Evolutionary conservation across 2,329 filamentous ascomycete genomes (phyloP), one percentile per base, ranked within the genome.

Genomic region (Cytospora mali): DNA sequence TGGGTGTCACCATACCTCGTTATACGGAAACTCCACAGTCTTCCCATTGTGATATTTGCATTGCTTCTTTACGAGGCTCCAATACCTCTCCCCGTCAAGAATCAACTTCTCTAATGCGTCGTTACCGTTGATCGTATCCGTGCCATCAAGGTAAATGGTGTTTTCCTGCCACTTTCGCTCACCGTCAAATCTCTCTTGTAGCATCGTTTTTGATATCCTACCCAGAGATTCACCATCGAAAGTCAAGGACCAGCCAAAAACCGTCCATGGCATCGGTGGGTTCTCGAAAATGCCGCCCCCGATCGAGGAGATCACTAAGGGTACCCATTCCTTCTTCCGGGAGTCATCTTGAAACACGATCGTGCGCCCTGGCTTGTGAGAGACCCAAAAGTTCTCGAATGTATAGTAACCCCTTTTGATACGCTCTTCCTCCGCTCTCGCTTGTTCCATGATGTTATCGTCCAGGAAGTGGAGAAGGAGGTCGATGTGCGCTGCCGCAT

Each of bases 381-480:
- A 1, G 5, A 68, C 57, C 71, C 70, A 71, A 3, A 27, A 11
- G 53, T 68, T 28, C 6, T 69, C 66, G 14, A 59, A 72, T 0
- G 69, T 71, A 3, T 46, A 33, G 27, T 23, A 58, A 0, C 69
- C 69, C 18, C 59, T 50, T n/a, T 49, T 51, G 35, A 69, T 67
- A 7, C 69, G 46, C 6, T 70, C 66, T 23, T 48, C 54, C 50
- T 72, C 71, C 0, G 57, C 57, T 4, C 54, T 31, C 0, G 72
- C 68, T 1, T 53, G 62, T 11, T 50, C 23, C 70, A 72, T 73
- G 4, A 71, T 35, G 9, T 61, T 64, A 0, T 62, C 35, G 6
- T 74, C 70, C 3, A 73, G 42, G 25, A 69, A 72, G 1, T 62
- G 21, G 2, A 71, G 56, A 1, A 71, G 61, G 1, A 68, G 55